phyloP scores from a whole-genome alignment of 352 stramenopile genomes.

The Globisporangium viniferum region DNA sequence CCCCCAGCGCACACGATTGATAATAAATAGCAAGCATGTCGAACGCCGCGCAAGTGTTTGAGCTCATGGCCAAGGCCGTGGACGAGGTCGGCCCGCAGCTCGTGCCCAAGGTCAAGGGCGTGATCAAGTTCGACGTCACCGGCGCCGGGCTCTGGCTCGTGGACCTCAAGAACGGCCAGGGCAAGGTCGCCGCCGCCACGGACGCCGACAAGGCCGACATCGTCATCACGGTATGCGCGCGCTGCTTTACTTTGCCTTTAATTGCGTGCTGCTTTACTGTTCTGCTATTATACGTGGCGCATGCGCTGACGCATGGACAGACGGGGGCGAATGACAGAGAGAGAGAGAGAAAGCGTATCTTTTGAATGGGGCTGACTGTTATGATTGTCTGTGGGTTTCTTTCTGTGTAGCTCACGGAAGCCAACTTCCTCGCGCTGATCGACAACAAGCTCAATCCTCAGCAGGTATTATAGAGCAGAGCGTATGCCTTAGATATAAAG shows the following conservation, averaged over 20 bases:
- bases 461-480: slow-evolving; percentile 23
- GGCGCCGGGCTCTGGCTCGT: slow-evolving; percentile 69
- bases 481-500: neutral
- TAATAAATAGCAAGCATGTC: slow-evolving; percentile 24
- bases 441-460: slow-evolving; percentile 91
- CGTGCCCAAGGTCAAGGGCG: slow-evolving; percentile 71
- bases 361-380: neutral
- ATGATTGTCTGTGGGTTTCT: slow-evolving; percentile 2
- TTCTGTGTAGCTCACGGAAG: slow-evolving; percentile 47
- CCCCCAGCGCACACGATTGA: neutral
- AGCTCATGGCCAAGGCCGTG: slow-evolving; percentile 63
- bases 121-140: slow-evolving; percentile 80
- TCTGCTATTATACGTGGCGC: neutral
- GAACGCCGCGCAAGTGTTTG: slow-evolving; percentile 62
- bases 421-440: slow-evolving; percentile 77
- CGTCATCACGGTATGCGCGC: slow-evolving; percentile 52
- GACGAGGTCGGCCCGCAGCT: slow-evolving; percentile 66
- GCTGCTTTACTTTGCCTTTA: neutral
- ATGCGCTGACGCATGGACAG: neutral
- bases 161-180: slow-evolving; percentile 74
- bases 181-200: slow-evolving; percentile 46
- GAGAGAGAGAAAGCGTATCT: neutral
- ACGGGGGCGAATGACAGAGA: neutral
- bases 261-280: neutral
- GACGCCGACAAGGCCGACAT: slow-evolving; percentile 66